Evolutionary conservation across 2,329 filamentous ascomycete genomes (phyloP), one percentile per base, ranked within the genome.

Genomic region (Cordyceps pruinosa): DNA sequence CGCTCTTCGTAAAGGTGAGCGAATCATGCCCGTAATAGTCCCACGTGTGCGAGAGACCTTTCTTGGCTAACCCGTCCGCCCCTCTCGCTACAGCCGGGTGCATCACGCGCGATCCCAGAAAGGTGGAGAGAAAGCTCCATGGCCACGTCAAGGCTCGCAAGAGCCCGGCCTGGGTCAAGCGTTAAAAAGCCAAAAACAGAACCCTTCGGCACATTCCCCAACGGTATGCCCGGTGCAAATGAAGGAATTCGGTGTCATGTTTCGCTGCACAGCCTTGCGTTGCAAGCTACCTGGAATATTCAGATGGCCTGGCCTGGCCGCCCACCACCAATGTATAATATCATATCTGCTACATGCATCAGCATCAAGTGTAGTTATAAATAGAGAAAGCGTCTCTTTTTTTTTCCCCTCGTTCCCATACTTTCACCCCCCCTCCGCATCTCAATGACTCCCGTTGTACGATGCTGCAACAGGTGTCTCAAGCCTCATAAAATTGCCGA

Each of bases 121-220:
- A 81, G 68, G 95, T 99, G 64, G 94, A 99, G 77, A 93, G 94
- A 72, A 99, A 99, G 86, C 97, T 99, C 83, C 84, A 90, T 58
- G 95, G 94, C 65, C 90, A 90, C 69, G 75, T 96, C 76, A 99
- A 99, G 82, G 93, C 94, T 58, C 89, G 94, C 75, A 99, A 99
- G 85, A 95, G 88, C 85, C 93, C 93, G 60, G 83, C 94, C 66
- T 99, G 95, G 94, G 92, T 97, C 81, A 97, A 97, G 85, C 76
- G 82, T 76, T 85, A 79, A 30, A 42, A 30, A 42, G 7, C 12
- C 35, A 21, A 23, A 54, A 19, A 35, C 23, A 53, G 10, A 23
- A n/a, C 25, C 30, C 25, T 21, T 12, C 51, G 42, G 51, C 30
- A 37, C 15, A 32, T 12, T 23, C n/a, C n/a, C 37, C 34, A 5